Evolutionary conservation across 2,329 filamentous ascomycete genomes (phyloP), one percentile per base, ranked within the genome.

Genomic region (Fusarium sp.): DNA sequence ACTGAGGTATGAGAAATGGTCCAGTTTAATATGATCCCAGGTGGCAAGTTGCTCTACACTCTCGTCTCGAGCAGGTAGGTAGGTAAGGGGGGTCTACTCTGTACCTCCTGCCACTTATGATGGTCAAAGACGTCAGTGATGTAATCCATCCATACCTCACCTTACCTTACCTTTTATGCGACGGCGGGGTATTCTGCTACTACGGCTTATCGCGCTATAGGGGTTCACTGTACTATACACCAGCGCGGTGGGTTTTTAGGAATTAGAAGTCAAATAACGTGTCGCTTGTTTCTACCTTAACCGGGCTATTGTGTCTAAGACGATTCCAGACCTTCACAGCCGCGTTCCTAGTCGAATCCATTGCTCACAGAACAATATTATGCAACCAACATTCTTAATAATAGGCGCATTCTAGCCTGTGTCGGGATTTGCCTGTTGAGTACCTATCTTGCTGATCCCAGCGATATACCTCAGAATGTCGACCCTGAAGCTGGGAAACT

Each of bases 41-140:
- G 13, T 18, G 23, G 21, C 40, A 11, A 49, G 46, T 47, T 47
- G 21, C 28, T 42, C 46, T 47, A 53, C 21, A 27, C 34, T 51
- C 27, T 55, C 14, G 13, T 12, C 23, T 51, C 30, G 53, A 41
- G 42, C 20, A 51, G 5, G 46, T 55, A 50, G 23, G 23, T 25
- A 25, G 7, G 45, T 54, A 43, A 54, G 27, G 30, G 9, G 34
- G 16, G 16, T 37, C 34, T 37, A 25, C 28, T 55, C 28, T 37
- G 28, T 55, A 45, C 32, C 40, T 55, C 42, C 42, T 59, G 25
- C 20, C 45, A 23, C 46, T 23, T 28, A 47, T 47, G 32, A 63
- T 48, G 14, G 32, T 47, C 23, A 20, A 30, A 37, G 49, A 43
- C 66, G 53, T 59, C 30, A 59, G 51, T 72, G 69, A 71, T 72